Evolutionary conservation across 768 basidiomycete species (phyloP).

Genomic region (Hericium alpestre): DNA sequence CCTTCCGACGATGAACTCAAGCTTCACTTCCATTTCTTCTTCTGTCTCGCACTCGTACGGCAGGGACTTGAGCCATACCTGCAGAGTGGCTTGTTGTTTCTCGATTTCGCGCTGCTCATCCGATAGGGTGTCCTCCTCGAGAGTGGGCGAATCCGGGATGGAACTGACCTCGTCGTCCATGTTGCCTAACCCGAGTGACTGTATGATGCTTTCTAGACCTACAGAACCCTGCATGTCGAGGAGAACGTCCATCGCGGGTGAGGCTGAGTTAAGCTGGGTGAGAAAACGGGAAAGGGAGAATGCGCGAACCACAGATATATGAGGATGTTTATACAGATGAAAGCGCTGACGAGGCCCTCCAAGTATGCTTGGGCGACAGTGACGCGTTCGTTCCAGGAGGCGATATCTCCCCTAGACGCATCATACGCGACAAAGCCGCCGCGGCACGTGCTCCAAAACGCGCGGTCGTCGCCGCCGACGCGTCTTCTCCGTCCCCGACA

Average conservation of each 20-base stretch:
- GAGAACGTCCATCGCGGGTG: constrained; percentile 7
- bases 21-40: constrained; percentile 59
- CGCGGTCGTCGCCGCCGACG: too few species aligned
- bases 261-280: constrained; percentile 4
- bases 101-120: constrained; percentile 30
- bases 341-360: constrained; percentile 2
- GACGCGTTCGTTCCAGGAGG: too few species aligned
- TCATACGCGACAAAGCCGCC: too few species aligned
- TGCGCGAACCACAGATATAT: constrained; percentile 11
- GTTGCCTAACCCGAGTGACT: constrained; percentile 25
- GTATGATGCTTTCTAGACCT: constrained; percentile 2
- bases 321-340: not conserved
- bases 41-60: constrained; percentile 67
- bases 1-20: constrained; percentile 60
- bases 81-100: constrained; percentile 49
- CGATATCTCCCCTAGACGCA: too few species aligned
- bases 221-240: constrained; percentile 5
- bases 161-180: constrained; percentile 41
- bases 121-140: constrained; percentile 20
- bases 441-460: too few species aligned
- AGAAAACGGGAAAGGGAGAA: constrained; percentile 1
- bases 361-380: constrained; percentile 3
- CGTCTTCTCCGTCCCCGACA: not conserved
- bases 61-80: constrained; percentile 54
- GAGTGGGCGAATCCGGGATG: constrained; percentile 31